Percentiles rank a stretch among this genome's conserved stretches.
These are phyloP conservation scores for Cryptosporidium sp. DNA, from an alignment of 169 alveolate species.

Conservation along the genomic window DNA sequence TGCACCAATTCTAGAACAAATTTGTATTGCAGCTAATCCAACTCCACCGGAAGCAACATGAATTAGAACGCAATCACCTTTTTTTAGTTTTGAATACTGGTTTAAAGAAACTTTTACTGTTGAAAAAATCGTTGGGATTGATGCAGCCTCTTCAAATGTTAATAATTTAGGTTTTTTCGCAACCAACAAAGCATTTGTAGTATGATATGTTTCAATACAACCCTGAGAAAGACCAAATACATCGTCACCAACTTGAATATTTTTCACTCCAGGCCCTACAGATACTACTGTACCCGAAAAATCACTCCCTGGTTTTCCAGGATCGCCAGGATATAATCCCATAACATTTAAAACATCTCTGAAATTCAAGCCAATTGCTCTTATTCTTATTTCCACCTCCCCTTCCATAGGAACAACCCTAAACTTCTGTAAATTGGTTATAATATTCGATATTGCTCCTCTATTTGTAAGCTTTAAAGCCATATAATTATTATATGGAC, in stretches of 20 bases:
- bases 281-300: slow-evolving; percentile 78
- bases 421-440: not conserved
- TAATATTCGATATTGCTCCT: slow-evolving; percentile 62
- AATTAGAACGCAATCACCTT: slow-evolving; percentile 75
- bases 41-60: slow-evolving; percentile 84
- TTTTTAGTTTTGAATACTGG: slow-evolving; percentile 47
- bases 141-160: slow-evolving; percentile 73
- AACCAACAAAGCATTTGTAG: slow-evolving; percentile 55
- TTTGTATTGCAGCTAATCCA: slow-evolving; percentile 81
- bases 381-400: slow-evolving; percentile 76
- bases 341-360: slow-evolving; percentile 80
- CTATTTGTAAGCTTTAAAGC: slow-evolving; percentile 13
- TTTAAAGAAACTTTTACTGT: slow-evolving; percentile 59
- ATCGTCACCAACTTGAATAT: slow-evolving; percentile 76
- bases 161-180: slow-evolving; percentile 50
- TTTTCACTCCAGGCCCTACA: slow-evolving; percentile 57
- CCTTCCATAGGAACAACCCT: slow-evolving; percentile 31
- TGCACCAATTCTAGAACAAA: slow-evolving; percentile 79
- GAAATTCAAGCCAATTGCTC: slow-evolving; percentile 81
- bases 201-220: slow-evolving; percentile 57
- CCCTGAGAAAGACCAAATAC: slow-evolving; percentile 78
- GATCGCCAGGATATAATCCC: slow-evolving; percentile 82
- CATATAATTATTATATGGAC: not conserved
- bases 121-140: slow-evolving; percentile 75
- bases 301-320: slow-evolving; percentile 79